A percentile compares a stretch with the other conserved stretches of the same genome.
phyloP scores from a whole-genome alignment of 2,329 filamentous ascomycete species.

The Lizonia empirigonia region DNA sequence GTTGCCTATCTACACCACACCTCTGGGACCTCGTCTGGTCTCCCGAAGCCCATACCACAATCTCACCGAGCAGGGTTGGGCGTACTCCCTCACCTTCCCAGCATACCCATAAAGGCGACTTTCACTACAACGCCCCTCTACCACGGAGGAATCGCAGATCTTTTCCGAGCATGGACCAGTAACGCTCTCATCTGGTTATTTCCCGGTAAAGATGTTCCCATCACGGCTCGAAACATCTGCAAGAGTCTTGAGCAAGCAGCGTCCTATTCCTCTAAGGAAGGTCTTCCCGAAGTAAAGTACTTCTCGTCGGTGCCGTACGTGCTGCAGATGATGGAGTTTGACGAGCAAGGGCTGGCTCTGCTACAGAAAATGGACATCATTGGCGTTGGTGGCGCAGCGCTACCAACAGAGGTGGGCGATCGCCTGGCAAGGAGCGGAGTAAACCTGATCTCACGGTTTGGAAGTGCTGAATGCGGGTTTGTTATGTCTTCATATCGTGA shows the following conservation, averaged over 20 bases:
- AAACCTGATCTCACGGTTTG: slow-evolving; percentile 66
- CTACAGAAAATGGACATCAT: slow-evolving; percentile 62
- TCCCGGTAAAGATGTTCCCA: slow-evolving; percentile 60
- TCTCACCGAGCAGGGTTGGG: slow-evolving; percentile 61
- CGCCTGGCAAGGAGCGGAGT: slow-evolving; percentile 57
- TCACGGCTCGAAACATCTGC: slow-evolving; percentile 62
- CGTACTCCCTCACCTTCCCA: slow-evolving; percentile 57
- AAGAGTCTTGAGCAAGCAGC: slow-evolving; percentile 53
- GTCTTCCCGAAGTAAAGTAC: slow-evolving; percentile 55
- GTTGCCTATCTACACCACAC: slow-evolving; percentile 67
- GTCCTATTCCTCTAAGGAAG: slow-evolving; percentile 19
- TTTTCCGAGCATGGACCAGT: slow-evolving; percentile 66
- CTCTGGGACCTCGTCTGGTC: slow-evolving; percentile 67
- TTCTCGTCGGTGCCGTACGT: slow-evolving; percentile 79
- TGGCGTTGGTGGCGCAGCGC: slow-evolving; percentile 66
- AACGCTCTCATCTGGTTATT: slow-evolving; percentile 67
- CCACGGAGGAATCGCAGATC: slow-evolving; percentile 68
- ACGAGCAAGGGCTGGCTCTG: slow-evolving; percentile 81
- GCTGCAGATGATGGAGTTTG: slow-evolving; percentile 84
- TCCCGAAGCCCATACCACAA: slow-evolving; percentile 68
- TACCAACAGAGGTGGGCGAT: slow-evolving; percentile 61
- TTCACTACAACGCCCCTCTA: slow-evolving; percentile 71
- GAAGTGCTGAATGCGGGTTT: slow-evolving; percentile 70
- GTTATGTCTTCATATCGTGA: slow-evolving; percentile 66
- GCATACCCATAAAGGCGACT: slow-evolving; percentile 51